phyloP scores from a whole-genome alignment of 495 filamentous ascomycete species.

The Penicillium argentinense region DNA sequence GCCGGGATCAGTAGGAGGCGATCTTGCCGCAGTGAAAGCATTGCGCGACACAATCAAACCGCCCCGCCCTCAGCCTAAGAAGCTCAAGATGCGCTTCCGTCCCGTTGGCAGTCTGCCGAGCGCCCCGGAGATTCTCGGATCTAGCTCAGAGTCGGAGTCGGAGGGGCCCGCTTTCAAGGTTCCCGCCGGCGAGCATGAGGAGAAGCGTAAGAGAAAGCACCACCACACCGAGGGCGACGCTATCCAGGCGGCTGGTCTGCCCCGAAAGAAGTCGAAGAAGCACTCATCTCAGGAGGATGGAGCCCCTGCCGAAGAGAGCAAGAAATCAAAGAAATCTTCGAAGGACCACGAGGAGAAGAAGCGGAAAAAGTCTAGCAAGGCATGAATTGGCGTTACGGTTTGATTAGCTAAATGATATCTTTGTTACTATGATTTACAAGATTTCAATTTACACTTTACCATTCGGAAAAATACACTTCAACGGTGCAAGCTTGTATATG shows the following conservation, averaged over 20 bases:
- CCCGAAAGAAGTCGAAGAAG: constrained; percentile 49
- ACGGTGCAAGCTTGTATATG: no score
- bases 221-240: constrained; percentile 39
- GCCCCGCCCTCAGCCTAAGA: constrained; percentile 54
- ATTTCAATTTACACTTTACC: constrained; percentile 23
- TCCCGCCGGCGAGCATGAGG: constrained; percentile 30
- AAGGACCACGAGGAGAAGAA: constrained; percentile 45
- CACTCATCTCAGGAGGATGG: constrained; percentile 26
- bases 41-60: constrained; percentile 41
- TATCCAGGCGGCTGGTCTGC: constrained; percentile 22
- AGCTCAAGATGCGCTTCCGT: constrained; percentile 59
- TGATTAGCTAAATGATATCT: constrained; percentile 24
- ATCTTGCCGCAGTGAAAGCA: constrained; percentile 31
- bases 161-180: constrained; percentile 42
- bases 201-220: constrained; percentile 41
- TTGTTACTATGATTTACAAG: constrained; percentile 18
- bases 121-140: constrained; percentile 48
- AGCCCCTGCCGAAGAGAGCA: constrained; percentile 18
- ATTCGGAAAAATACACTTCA: no score
- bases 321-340: constrained; percentile 43
- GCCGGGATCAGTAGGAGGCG: constrained; percentile 16
- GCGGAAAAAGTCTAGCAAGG: constrained; percentile 44
- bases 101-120: constrained; percentile 51
- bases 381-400: constrained; percentile 26
- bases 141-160: constrained; percentile 46